These are phyloP conservation scores for Aureobasidium sp. DNA, from an alignment of 2,329 filamentous ascomycete species.

Conservation along the genomic window DNA sequence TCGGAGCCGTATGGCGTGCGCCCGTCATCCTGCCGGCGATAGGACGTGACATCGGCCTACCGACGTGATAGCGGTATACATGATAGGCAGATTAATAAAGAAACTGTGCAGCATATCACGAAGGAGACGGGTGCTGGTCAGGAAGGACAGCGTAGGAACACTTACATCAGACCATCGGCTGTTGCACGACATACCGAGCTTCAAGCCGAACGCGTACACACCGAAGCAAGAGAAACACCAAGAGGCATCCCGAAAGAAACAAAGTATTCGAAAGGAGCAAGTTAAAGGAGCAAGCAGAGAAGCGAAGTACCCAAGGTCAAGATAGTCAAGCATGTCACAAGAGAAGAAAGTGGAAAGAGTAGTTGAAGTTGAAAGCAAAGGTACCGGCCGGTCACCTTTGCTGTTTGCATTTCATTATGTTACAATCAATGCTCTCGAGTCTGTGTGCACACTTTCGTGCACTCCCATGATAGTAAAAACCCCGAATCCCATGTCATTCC, in stretches of 20 bases:
- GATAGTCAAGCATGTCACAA: background rate
- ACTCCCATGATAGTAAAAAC: slow-evolving; percentile 15
- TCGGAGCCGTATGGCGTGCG: background rate
- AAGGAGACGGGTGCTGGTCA: background rate
- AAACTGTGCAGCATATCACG: background rate
- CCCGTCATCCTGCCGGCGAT: background rate
- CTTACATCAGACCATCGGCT: background rate
- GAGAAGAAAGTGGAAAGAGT: background rate
- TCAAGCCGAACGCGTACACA: background rate
- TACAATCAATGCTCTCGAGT: slow-evolving; percentile 27
- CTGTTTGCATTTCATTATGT: slow-evolving; percentile 26
- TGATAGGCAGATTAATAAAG: background rate
- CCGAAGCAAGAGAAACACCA: too few species aligned
- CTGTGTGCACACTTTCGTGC: slow-evolving; percentile 16
- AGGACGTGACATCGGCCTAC: background rate
- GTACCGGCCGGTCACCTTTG: slow-evolving; percentile 1
- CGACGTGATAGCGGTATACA: background rate
- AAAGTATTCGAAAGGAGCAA: too few species aligned
- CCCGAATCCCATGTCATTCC: slow-evolving; percentile 16
- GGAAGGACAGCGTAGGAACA: background rate
- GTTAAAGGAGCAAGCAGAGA: too few species aligned
- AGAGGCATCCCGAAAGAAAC: too few species aligned
- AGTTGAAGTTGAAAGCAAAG: slow-evolving; percentile 6
- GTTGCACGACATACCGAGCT: slow-evolving; percentile 4
- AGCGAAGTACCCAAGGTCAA: background rate